Base-by-base conservation (phyloP, 2,329 filamentous ascomycete species). In the Lasiodiplodia theobromae region DNA sequence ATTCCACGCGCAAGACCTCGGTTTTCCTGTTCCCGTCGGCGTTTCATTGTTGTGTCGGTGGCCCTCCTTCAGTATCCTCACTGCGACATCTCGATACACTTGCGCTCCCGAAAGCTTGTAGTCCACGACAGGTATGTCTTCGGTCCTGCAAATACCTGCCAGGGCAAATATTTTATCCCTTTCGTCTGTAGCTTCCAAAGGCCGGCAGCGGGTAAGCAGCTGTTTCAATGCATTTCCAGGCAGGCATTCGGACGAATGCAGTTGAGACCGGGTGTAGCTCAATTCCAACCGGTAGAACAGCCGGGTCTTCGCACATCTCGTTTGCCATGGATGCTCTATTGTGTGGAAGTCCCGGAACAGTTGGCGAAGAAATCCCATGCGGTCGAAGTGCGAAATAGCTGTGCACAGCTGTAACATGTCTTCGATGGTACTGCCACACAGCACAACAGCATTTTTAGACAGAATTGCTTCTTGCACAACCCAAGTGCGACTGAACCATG, bases 401-500 rank as follows among this genome's bases (percentile, higher is more conserved):
- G 16, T 18, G 16, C 40, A 44, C 16, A 44, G 40, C 18, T 44
- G 40, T 2, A 44, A 18, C 40, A 44, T 44, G 16, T 44, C 14
- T 53, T 53, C 51, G 23, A 53, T 14, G 51, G 16, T 8, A 11
- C 23, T 28, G 2, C 51, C 51, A 4, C 51, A 53, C 1, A 53
- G 51, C 12, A 53, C 51, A 12, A 25, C 25, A 1, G 51, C 23
- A 1, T 53, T 28, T 1, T 3, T 23, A 21, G 51, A 53, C 23
- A 53, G 51, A 2, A 28, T 5, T n/a, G 52, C 52, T 21, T 54
- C 52, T 34, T 54, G 52, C 2, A 54, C 52, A 1, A 54, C 52
- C 52, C 52, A 54, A 54, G 52, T 54, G 52, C 52, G 52, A 18
- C 23, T 54, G 25, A 54, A 54, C 52, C 52, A 54, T 7, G 52